Base-by-base conservation (phyloP, 164 flowering plant species). In the Vitis cinerea region DNA sequence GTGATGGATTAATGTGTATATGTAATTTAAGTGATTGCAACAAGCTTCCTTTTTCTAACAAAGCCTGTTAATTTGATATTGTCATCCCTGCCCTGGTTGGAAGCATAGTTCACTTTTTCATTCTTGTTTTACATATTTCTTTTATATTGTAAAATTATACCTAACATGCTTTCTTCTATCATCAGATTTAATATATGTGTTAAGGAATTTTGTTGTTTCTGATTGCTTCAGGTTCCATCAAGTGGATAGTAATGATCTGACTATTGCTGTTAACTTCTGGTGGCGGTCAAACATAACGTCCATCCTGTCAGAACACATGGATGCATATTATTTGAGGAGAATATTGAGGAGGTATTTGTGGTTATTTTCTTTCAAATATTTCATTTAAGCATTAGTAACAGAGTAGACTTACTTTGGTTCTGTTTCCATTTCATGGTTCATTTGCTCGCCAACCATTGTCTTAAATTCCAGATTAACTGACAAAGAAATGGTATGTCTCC, bases 181-280 rank as follows among this genome's bases (percentile, higher is more conserved):
- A 23, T 23, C 27, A 23, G 27, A 23, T 23, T 23, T 23, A 23
- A 23, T 23, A 23, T 23, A 23, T 23, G 27, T 23, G 0, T 23
- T 23, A 37, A 51, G 66, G 16, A 64, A 16, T 65, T 11, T 44
- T 57, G 59, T 57, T 48, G 70, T 59, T 78, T 66, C 27, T 71
- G 9, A 65, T 71, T 69, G 70, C 27, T 61, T 29, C 83, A 95
- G 99, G 98, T 93, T 82, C 72, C 99, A 93, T 78, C 99, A 96
- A 80, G 93, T 93, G 70, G 93, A 96, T 74, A 96, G 99, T 76
- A 85, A 82, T 71, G 82, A 84, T 63, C 74, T 96, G 74, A 96
- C 98, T 31, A 86, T 93, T 69, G 97, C 90, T 29, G 85, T 96
- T 50, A 96, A 93, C 82, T 87, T 91, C 75, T 96, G 98, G 99